These are phyloP conservation scores for Cubamyces lactineus DNA, from an alignment of 768 basidiomycete genomes.

Conservation along the genomic window DNA sequence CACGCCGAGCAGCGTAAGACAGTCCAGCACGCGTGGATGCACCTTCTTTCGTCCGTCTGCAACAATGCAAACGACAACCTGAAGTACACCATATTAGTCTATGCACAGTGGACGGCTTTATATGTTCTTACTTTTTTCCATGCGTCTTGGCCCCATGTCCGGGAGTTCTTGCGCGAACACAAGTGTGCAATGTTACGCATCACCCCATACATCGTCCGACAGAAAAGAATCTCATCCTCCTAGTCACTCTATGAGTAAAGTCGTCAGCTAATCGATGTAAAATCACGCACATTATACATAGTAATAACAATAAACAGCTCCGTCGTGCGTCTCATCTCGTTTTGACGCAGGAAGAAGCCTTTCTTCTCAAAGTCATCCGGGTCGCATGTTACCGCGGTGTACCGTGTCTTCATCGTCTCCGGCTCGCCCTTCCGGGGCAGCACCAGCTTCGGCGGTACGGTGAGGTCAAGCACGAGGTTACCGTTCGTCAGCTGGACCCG, in stretches of 20 bases:
- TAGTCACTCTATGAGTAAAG: constrained; percentile 32
- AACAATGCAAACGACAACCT: constrained; percentile 93
- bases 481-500: constrained; percentile 85
- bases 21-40: constrained; percentile 84
- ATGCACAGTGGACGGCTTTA: background rate
- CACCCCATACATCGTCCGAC: constrained; percentile 91
- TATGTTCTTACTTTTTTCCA: constrained; percentile 81
- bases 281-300: constrained; percentile 85
- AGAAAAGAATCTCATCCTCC: constrained; percentile 91
- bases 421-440: constrained; percentile 70
- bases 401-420: constrained; percentile 75
- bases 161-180: constrained; percentile 84
- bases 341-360: constrained; percentile 85
- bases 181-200: constrained; percentile 86
- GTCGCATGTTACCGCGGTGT: constrained; percentile 92
- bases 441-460: constrained; percentile 83
- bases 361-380: constrained; percentile 88
- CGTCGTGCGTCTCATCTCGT: constrained; percentile 75
- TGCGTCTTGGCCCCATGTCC: constrained; percentile 94
- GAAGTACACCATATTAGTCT: background rate
- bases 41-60: constrained; percentile 85
- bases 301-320: constrained; percentile 95
- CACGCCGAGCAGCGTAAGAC: constrained; percentile 89
- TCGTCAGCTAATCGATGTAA: background rate
- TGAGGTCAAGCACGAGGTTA: constrained; percentile 83